Evolutionary conservation across 257 asterid genomes (phyloP).

Genomic region (Capsicum pubescens): DNA sequence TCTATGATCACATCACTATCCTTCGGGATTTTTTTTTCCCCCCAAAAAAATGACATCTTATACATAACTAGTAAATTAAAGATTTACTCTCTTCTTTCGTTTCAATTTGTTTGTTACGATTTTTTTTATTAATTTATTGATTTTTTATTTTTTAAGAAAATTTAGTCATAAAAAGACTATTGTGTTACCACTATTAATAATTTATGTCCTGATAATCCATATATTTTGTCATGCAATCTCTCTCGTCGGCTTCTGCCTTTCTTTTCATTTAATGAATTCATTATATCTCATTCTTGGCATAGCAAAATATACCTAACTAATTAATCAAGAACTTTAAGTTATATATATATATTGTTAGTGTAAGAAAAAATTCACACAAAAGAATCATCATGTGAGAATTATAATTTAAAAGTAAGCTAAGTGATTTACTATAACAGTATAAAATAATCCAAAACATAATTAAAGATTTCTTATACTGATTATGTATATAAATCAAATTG

Average conservation of each 20-base stretch:
- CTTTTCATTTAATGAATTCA: neutral
- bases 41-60: too few species aligned
- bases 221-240: neutral
- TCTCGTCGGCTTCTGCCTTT: neutral
- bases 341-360: neutral
- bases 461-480: too few species aligned
- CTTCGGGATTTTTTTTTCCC: neutral
- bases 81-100: too few species aligned
- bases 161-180: too few species aligned
- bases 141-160: too few species aligned
- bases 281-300: neutral
- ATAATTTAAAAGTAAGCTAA: neutral
- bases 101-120: too few species aligned
- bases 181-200: too few species aligned
- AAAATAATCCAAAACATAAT: neutral
- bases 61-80: too few species aligned
- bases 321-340: neutral
- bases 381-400: too few species aligned
- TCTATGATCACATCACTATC: neutral
- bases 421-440: neutral
- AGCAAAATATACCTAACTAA: neutral
- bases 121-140: too few species aligned
- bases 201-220: too few species aligned
- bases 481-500: too few species aligned
- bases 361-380: neutral